These are phyloP conservation scores for Stagonosporopsis tanaceti DNA, from an alignment of 2,329 filamentous ascomycete genomes.

Conservation along the genomic window DNA sequence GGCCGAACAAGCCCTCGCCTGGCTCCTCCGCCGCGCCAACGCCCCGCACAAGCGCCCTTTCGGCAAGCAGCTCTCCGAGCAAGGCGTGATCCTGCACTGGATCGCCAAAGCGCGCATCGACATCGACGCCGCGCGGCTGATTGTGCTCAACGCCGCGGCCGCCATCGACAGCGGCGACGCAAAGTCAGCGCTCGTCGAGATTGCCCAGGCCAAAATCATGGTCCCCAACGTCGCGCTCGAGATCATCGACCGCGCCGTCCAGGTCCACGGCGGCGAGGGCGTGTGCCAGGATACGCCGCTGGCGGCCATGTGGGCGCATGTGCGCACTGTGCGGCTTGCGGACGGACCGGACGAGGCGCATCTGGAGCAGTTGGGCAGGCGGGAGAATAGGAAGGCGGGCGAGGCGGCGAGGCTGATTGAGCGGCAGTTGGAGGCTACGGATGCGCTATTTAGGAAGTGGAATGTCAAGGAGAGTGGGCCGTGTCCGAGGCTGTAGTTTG, in stretches of 20 bases:
- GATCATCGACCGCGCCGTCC: constrained; percentile 90
- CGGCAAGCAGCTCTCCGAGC: constrained; percentile 81
- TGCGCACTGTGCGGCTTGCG: constrained; percentile 80
- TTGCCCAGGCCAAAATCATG: constrained; percentile 90
- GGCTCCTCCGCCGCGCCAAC: constrained; percentile 91
- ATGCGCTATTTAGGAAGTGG: constrained; percentile 69
- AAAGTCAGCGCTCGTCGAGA: constrained; percentile 86
- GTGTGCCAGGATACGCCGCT: constrained; percentile 92
- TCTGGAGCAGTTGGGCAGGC: constrained; percentile 73
- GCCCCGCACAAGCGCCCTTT: constrained; percentile 89
- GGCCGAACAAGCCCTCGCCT: constrained; percentile 87
- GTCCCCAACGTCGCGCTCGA: constrained; percentile 80
- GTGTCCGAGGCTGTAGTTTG: constrained; percentile 16
- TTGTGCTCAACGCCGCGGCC: constrained; percentile 91
- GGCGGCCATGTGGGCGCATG: constrained; percentile 75
- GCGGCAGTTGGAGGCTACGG: constrained; percentile 68
- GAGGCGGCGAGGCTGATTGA: constrained; percentile 66
- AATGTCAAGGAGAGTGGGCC: constrained; percentile 32
- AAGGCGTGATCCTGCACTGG: constrained; percentile 80
- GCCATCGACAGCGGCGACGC: constrained; percentile 88
- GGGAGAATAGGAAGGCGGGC: constrained; percentile 74
- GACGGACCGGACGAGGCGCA: constrained; percentile 95
- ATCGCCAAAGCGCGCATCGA: constrained; percentile 89
- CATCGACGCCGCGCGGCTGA: constrained; percentile 85
- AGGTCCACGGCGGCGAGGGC: constrained; percentile 86